Percentiles rank a stretch among this genome's conserved stretches.
phyloP scores from a whole-genome alignment of 441 rosid species.

The Erodium trifolium region DNA sequence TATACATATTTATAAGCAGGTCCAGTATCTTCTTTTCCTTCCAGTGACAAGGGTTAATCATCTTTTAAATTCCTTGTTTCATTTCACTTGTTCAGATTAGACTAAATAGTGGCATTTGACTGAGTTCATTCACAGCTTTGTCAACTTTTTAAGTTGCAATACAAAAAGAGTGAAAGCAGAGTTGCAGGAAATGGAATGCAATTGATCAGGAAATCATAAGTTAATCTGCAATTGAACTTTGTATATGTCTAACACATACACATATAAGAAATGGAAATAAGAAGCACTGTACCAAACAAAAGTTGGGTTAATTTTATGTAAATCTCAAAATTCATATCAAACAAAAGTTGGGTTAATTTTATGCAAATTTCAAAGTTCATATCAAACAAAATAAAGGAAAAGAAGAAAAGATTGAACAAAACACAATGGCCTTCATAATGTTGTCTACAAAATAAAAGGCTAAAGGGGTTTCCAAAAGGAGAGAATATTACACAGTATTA shows the following conservation, averaged over 20 bases:
- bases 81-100: not conserved
- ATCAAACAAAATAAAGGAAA: not conserved
- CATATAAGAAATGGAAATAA: no score
- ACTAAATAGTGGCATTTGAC: not conserved
- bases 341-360: not conserved
- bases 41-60: not conserved
- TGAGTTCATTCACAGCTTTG: not conserved
- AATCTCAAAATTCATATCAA: not conserved
- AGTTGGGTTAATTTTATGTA: no score
- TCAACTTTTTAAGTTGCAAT: not conserved
- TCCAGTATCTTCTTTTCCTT: not conserved
- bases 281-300: no score
- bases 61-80: not conserved
- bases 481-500: not conserved
- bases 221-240: no score
- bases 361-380: not conserved
- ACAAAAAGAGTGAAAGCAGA: no score
- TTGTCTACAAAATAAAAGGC: constrained; percentile 2
- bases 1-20: not conserved
- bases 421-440: not conserved
- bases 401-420: not conserved
- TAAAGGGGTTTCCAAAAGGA: not conserved
- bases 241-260: no score
- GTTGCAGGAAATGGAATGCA: no score
- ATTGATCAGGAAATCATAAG: no score